phyloP scores from a whole-genome alignment of 2,329 filamentous ascomycete genomes.

The Fusarium lateritium region DNA sequence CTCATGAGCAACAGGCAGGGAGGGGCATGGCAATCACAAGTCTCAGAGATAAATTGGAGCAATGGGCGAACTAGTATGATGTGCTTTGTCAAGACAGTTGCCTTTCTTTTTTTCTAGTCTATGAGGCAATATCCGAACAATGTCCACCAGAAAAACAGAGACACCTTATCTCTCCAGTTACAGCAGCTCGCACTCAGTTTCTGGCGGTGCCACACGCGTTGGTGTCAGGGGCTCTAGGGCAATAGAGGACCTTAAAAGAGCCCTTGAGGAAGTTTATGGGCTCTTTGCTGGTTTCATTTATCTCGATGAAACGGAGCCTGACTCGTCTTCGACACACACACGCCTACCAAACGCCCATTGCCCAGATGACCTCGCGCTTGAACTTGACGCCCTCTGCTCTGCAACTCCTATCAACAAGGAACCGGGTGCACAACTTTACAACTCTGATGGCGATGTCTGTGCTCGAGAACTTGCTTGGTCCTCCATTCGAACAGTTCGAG shows the following conservation, averaged over 20 bases:
- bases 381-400: slow-evolving; percentile 4
- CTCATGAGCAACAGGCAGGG: neutral
- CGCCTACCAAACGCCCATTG: rapidly evolving
- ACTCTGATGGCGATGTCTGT: neutral
- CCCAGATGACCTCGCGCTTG: neutral
- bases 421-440: neutral
- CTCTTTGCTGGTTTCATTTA: slow-evolving; percentile 32
- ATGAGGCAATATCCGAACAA: too few species aligned
- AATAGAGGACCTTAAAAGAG: slow-evolving; percentile 4
- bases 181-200: neutral
- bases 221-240: neutral
- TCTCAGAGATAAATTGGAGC: slow-evolving; percentile 1
- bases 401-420: rapidly evolving
- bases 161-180: slow-evolving; percentile 1
- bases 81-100: neutral
- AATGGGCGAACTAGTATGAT: neutral
- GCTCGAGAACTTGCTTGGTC: slow-evolving; percentile 12
- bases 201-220: slow-evolving; percentile 5
- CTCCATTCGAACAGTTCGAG: slow-evolving; percentile 12
- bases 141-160: rapidly evolving
- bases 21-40: neutral
- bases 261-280: slow-evolving; percentile 30
- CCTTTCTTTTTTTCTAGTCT: neutral
- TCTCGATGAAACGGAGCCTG: slow-evolving; percentile 15
- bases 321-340: too few species aligned